These are phyloP conservation scores for Monilinia polystroma DNA, from an alignment of 2,329 filamentous ascomycete genomes.

Conservation along the genomic window DNA sequence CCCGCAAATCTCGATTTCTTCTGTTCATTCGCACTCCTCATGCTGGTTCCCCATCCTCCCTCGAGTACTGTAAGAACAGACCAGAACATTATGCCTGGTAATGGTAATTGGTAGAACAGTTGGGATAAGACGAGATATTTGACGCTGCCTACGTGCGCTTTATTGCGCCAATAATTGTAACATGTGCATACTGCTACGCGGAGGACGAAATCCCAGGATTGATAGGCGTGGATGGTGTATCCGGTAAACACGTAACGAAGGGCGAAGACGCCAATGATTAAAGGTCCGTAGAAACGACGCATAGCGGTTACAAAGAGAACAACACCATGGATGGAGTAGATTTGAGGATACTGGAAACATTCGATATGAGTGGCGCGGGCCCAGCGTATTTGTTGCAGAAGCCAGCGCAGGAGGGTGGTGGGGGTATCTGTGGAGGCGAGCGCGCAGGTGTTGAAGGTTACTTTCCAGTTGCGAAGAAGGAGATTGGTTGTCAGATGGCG, in stretches of 20 bases:
- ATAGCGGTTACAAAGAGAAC: slow-evolving; percentile 42
- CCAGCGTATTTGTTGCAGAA: slow-evolving; percentile 43
- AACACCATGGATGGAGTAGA: slow-evolving; percentile 41
- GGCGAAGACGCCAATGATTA: slow-evolving; percentile 38
- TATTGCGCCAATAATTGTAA: slow-evolving; percentile 39
- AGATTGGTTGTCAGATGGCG: slow-evolving; percentile 43
- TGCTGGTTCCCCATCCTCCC: slow-evolving; percentile 42
- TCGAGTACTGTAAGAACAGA: slow-evolving; percentile 40
- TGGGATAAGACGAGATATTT: slow-evolving; percentile 26
- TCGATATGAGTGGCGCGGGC: slow-evolving; percentile 42
- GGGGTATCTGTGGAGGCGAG: slow-evolving; percentile 43
- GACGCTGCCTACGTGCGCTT: slow-evolving; percentile 37
- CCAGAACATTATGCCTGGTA: slow-evolving; percentile 43
- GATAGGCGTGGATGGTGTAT: slow-evolving; percentile 36
- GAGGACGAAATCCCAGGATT: slow-evolving; percentile 36
- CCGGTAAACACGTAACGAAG: slow-evolving; percentile 40
- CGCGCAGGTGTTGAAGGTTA: slow-evolving; percentile 41
- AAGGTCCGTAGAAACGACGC: slow-evolving; percentile 38
- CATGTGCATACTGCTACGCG: slow-evolving; percentile 37
- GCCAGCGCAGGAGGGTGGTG: slow-evolving; percentile 40
- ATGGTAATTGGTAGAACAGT: slow-evolving; percentile 41
- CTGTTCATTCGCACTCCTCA: slow-evolving; percentile 39
- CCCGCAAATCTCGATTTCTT: slow-evolving; percentile 28
- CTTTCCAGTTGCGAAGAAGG: slow-evolving; percentile 40
- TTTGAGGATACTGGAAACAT: slow-evolving; percentile 40